Conservation (phyloP, 306 rosid species). For the Castanea crenata region DNA sequence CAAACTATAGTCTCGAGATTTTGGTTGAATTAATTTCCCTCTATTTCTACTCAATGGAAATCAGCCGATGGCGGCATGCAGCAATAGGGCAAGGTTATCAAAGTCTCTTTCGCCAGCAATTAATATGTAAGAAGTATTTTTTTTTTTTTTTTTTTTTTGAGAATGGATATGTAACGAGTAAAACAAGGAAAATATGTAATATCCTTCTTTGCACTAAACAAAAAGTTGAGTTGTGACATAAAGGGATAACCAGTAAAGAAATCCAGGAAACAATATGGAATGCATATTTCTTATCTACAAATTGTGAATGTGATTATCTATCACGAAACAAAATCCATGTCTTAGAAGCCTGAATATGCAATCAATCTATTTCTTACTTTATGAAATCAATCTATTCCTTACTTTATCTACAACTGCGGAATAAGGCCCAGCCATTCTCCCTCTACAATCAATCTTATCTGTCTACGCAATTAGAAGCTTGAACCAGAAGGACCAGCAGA, state of each 20-base stretch:
- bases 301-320: neutral
- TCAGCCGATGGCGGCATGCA: too few species aligned
- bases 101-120: neutral
- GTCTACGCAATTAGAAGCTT: neutral
- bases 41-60: too few species aligned
- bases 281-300: neutral
- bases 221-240: neutral
- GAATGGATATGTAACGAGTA: neutral
- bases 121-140: neutral
- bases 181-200: neutral
- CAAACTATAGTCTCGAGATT: too few species aligned
- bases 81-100: too few species aligned
- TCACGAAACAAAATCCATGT: neutral
- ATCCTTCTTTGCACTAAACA: neutral
- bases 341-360: neutral
- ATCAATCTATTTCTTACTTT: neutral
- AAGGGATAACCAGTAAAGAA: neutral
- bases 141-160: too few species aligned
- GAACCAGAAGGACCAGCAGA: neutral
- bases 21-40: too few species aligned
- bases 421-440: neutral
- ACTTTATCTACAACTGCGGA: neutral
- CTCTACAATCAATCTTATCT: neutral
- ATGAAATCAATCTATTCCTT: neutral
- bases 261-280: neutral